Evolutionary conservation across 345 rosid genomes (phyloP).

Genomic region (Acer yangbiense): DNA sequence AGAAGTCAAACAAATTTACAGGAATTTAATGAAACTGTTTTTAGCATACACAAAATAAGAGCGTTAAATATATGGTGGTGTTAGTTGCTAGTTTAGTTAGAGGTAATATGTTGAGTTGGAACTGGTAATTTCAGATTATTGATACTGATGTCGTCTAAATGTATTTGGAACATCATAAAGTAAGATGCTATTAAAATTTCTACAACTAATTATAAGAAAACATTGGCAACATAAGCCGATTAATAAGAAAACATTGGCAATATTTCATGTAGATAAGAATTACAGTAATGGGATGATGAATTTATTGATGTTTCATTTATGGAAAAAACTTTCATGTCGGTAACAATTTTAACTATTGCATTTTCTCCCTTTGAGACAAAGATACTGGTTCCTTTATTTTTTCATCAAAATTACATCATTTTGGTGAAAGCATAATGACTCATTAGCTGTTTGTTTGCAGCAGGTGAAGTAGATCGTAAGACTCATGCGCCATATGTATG

Average conservation of each 20-base stretch:
- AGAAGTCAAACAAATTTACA: background rate
- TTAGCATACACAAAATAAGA: background rate
- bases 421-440: constrained; percentile 14
- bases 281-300: background rate
- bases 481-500: constrained; percentile 69
- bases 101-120: background rate
- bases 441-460: constrained; percentile 44
- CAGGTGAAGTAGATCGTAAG: constrained; percentile 46
- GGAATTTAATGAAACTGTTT: background rate
- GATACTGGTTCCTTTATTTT: background rate
- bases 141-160: background rate
- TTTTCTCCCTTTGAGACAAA: background rate
- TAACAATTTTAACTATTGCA: background rate
- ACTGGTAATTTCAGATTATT: background rate
- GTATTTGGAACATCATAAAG: background rate
- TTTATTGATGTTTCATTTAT: background rate
- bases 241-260: background rate
- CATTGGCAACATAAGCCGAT: background rate
- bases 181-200: background rate
- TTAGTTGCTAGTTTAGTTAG: background rate
- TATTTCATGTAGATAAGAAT: background rate
- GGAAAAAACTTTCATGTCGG: background rate
- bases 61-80: background rate
- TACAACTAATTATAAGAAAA: background rate
- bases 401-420: background rate